These are phyloP conservation scores for Aspergillus sp. DNA, from an alignment of 2,329 filamentous ascomycete species.

Conservation along the genomic window DNA sequence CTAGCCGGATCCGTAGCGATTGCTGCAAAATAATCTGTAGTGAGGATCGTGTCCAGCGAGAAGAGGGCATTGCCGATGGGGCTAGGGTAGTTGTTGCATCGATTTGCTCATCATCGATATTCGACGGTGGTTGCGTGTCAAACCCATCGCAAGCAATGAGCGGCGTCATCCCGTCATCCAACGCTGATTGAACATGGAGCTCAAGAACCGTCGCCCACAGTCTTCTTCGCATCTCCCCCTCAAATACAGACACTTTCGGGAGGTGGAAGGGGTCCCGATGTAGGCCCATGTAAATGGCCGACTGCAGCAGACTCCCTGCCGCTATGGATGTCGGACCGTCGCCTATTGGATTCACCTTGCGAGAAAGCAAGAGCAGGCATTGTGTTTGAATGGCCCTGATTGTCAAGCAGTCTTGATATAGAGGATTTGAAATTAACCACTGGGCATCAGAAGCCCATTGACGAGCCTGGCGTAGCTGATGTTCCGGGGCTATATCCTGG, in stretches of 20 bases:
- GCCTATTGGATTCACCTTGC: background rate
- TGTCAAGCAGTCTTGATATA: background rate
- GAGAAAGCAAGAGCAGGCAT: background rate
- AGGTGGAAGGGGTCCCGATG: constrained; percentile 2
- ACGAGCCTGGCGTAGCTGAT: too few species aligned
- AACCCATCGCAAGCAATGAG: constrained; percentile 8
- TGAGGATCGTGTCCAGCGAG: constrained; percentile 6
- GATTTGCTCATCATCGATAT: constrained; percentile 12
- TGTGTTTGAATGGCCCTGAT: background rate
- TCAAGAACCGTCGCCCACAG: constrained; percentile 25
- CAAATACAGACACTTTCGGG: constrained; percentile 10
- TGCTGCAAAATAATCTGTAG: constrained; percentile 8
- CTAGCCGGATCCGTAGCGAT: constrained; percentile 7
- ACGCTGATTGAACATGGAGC: constrained; percentile 20
- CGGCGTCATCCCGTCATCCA: constrained; percentile 15
- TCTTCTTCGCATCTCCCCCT: constrained; percentile 20
- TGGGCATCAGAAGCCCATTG: background rate
- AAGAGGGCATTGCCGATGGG: constrained; percentile 2
- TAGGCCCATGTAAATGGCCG: background rate
- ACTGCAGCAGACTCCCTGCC: background rate
- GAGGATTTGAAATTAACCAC: background rate
- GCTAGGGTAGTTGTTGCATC: constrained; percentile 1
- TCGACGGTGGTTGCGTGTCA: constrained; percentile 10
- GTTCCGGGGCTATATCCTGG: too few species aligned
- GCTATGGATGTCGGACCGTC: background rate